Base-by-base conservation (phyloP, 2,329 filamentous ascomycete species). In the Metarhizium robertsii region DNA sequence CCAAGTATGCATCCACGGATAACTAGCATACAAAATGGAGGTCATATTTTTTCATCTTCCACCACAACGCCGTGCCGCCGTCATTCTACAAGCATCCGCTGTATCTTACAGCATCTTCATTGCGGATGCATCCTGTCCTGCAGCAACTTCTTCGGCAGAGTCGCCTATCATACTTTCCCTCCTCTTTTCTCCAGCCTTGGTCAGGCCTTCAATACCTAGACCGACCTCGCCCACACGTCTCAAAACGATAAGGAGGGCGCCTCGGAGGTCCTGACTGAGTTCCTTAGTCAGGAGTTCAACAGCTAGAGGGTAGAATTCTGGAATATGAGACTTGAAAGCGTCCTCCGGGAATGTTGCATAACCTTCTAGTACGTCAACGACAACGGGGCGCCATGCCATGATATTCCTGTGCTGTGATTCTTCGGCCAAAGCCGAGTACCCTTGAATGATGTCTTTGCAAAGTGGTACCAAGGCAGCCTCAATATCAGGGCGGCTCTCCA, bases 361-460 rank as follows among this genome's bases (percentile, higher is more conserved):
- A 1, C 94, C 94, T 66, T 99, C 92, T 10, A 99, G 78, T 8
- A 99, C 94, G 67, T 96, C 94, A 18, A 99, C 91, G 2, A 99
- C 94, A 0, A 99, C 94, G 0, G 94, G 94, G 18, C 94, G 81
- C 94, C 94, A 99, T 0, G 95, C 95, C 30, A 95, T 83, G 55
- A 99, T 96, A 71, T 99, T 99, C 55, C 94, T 82, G 68, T 97
- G 92, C 71, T 99, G 94, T 32, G 90, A 95, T 67, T 99, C 95
- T 69, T 96, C 92, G 66, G 97, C 94, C 3, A 99, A 84, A 4
- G 80, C 78, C 11, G 90, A 84, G 70, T 95, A 99, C 14, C 86
- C 87, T 42, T 84, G 81, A 58, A 99, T 87, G 60, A 99, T 96
- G 69, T 99, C 94, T 65, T 88, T 90, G 75, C 94, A 99, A 4